Percentiles rank a stretch among this genome's conserved stretches.
These are phyloP conservation scores for Aspergillus ochraceus DNA, from an alignment of 2,329 filamentous ascomycete genomes.

Conservation along the genomic window DNA sequence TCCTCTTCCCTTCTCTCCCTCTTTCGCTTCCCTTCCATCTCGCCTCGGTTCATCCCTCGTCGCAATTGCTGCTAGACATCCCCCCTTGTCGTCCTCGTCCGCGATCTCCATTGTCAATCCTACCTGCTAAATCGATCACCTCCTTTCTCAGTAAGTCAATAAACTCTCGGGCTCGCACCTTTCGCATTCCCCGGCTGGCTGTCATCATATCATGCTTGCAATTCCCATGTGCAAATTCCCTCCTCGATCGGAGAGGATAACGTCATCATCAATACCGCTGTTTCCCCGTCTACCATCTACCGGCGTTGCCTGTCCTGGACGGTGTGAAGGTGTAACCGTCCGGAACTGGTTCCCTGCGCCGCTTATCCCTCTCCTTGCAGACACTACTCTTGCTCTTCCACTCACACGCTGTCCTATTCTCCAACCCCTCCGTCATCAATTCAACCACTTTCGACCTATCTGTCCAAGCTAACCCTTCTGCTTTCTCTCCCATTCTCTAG, in stretches of 20 bases:
- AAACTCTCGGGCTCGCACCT: not conserved
- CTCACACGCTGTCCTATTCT: not conserved
- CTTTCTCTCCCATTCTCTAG: not conserved
- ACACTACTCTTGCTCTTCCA: not conserved
- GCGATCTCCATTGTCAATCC: not conserved
- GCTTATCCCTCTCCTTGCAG: not conserved
- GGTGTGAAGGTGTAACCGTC: not conserved
- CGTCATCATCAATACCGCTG: not conserved
- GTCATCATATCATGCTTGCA: not conserved
- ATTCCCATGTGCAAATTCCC: not conserved
- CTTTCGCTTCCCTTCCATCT: not conserved
- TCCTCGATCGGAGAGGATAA: not conserved
- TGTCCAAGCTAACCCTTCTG: constrained; percentile 1
- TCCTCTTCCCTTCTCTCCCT: constrained; percentile 9
- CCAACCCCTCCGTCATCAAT: not conserved
- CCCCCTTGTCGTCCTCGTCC: not conserved
- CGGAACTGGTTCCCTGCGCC: not conserved
- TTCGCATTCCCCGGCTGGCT: not conserved
- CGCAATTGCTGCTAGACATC: not conserved
- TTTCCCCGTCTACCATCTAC: not conserved
- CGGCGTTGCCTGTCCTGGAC: not conserved
- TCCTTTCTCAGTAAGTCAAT: not conserved
- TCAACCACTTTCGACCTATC: not conserved
- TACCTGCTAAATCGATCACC: not conserved
- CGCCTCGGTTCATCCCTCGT: not conserved